Evolutionary conservation across 2,329 filamentous ascomycete genomes (phyloP).

Genomic region (Nigrospora sphaerica): DNA sequence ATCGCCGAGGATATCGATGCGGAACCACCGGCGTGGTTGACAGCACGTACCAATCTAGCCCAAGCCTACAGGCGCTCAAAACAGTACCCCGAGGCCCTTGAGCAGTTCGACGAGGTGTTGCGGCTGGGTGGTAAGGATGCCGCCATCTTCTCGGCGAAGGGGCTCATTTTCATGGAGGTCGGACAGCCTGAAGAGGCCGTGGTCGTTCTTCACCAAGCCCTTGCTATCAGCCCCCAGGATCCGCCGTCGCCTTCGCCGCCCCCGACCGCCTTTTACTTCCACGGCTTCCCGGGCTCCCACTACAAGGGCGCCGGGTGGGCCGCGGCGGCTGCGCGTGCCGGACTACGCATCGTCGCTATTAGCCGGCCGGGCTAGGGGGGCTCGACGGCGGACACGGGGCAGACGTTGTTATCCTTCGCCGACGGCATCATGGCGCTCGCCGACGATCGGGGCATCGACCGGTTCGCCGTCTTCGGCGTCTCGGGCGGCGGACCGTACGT

Average conservation of each 20-base stretch:
- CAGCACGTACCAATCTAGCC: slow-evolving; percentile 80
- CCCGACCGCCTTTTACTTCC: slow-evolving; percentile 18
- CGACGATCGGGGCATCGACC: slow-evolving; percentile 10
- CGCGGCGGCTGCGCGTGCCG: slow-evolving; percentile 5
- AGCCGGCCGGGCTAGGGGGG: slow-evolving; percentile 23
- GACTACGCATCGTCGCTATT: slow-evolving; percentile 17
- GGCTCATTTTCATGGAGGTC: slow-evolving; percentile 74
- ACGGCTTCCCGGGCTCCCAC: slow-evolving; percentile 21
- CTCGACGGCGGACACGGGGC: slow-evolving; percentile 20
- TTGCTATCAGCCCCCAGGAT: slow-evolving; percentile 73
- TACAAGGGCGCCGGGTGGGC: slow-evolving; percentile 12
- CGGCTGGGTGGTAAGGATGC: slow-evolving; percentile 75
- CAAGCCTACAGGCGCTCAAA: slow-evolving; percentile 75
- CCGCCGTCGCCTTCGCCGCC: slow-evolving; percentile 26
- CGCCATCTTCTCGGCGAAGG: slow-evolving; percentile 74
- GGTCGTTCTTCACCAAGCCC: slow-evolving; percentile 73
- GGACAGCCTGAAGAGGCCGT: slow-evolving; percentile 70
- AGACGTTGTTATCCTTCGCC: slow-evolving; percentile 13
- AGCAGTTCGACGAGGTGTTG: slow-evolving; percentile 81
- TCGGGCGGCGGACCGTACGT: slow-evolving; percentile 19
- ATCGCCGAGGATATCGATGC: slow-evolving; percentile 77
- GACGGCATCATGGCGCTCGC: slow-evolving; percentile 15
- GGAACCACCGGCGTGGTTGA: slow-evolving; percentile 74
- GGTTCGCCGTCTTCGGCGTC: slow-evolving; percentile 16
- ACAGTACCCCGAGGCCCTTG: slow-evolving; percentile 63